A percentile compares a stretch with the other conserved stretches of the same genome.
These are phyloP conservation scores for Pachysandra terminalis DNA, from an alignment of 164 flowering plant genomes.

Conservation along the genomic window DNA sequence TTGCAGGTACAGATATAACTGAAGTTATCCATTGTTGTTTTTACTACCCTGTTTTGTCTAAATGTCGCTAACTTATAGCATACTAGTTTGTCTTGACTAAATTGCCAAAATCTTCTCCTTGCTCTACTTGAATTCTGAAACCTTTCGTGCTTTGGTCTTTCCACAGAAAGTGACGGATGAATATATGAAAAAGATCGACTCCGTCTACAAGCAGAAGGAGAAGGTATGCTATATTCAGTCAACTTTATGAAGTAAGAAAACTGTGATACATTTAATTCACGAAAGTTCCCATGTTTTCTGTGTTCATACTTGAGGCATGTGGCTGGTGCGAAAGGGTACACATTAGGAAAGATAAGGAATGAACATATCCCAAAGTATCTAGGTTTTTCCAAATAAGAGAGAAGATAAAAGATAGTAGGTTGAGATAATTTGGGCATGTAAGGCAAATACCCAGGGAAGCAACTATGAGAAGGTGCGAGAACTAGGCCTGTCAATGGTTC, in stretches of 20 bases:
- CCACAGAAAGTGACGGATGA: constrained; percentile 84
- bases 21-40: too few relatives aligned
- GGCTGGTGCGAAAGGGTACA: too few relatives aligned
- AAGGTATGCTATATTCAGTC: constrained; percentile 46
- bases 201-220: constrained; percentile 79
- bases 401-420: too few relatives aligned
- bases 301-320: background rate
- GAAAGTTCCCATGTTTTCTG: background rate
- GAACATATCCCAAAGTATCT: too few relatives aligned
- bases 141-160: constrained; percentile 1
- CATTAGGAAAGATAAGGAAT: too few relatives aligned
- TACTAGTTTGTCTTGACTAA: background rate
- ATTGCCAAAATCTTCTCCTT: background rate
- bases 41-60: background rate
- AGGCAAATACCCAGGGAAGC: too few relatives aligned
- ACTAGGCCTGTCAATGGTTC: too few relatives aligned
- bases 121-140: background rate
- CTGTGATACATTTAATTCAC: background rate
- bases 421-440: too few relatives aligned
- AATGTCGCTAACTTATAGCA: too few relatives aligned
- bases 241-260: background rate
- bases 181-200: constrained; percentile 89
- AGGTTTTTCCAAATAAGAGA: too few relatives aligned
- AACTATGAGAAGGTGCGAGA: too few relatives aligned
- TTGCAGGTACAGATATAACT: too few relatives aligned